Evolutionary conservation across 768 basidiomycete species (phyloP).

Genomic region (Hypholoma sublateritium): DNA sequence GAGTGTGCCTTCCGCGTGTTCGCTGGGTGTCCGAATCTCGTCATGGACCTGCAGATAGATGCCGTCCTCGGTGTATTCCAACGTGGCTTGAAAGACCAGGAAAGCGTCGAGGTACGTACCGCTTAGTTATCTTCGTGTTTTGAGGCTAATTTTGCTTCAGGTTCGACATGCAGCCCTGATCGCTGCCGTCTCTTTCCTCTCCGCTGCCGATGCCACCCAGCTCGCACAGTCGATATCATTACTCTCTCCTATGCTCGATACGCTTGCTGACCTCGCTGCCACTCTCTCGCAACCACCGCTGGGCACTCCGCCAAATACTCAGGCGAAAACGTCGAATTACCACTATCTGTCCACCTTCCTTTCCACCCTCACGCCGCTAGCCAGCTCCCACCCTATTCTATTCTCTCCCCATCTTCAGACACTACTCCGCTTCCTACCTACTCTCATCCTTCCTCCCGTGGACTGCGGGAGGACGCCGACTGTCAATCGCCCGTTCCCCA

Average conservation of each 20-base stretch:
- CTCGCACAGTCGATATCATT: constrained; percentile 60
- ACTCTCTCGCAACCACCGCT: constrained; percentile 31
- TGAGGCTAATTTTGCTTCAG: constrained; percentile 29
- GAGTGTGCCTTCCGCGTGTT: constrained; percentile 74
- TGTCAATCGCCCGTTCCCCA: constrained; percentile 43
- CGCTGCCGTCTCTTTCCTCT: constrained; percentile 69
- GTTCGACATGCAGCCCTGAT: constrained; percentile 74
- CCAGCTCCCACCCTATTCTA: constrained; percentile 63
- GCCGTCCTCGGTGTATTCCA: constrained; percentile 67
- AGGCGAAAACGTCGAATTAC: constrained; percentile 32
- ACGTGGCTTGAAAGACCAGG: constrained; percentile 63
- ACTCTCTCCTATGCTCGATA: constrained; percentile 73
- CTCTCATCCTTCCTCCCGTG: constrained; percentile 61
- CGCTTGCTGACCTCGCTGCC: constrained; percentile 56
- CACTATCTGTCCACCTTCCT: constrained; percentile 65
- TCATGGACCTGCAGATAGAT: constrained; percentile 75
- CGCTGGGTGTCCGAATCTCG: constrained; percentile 70
- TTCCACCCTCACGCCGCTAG: constrained; percentile 67
- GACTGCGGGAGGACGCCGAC: constrained; percentile 54
- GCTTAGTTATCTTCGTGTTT: background rate
- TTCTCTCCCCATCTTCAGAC: constrained; percentile 72
- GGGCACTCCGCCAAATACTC: constrained; percentile 14
- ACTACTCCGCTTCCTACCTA: constrained; percentile 68
- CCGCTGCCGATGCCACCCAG: constrained; percentile 58
- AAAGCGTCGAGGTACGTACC: constrained; percentile 55